Conservation (phyloP, 495 filamentous ascomycete species). For the Penicillium cosmopolitanum region DNA sequence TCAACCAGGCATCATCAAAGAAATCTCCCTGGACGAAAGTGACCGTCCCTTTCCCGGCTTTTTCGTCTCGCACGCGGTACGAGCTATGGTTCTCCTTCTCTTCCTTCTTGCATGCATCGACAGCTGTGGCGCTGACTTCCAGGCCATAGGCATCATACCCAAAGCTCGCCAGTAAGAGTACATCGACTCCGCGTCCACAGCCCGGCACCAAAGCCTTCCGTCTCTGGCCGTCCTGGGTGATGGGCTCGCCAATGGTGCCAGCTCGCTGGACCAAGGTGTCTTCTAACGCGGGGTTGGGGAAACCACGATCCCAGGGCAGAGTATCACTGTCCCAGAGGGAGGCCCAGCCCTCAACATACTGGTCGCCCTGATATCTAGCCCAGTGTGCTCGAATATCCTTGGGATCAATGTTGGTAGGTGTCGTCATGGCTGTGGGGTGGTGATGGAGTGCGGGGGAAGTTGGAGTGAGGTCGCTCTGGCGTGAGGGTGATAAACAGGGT, state of each 20-base stretch:
- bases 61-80: constrained; percentile 52
- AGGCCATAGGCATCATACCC: constrained; percentile 77
- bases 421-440: constrained; percentile 19
- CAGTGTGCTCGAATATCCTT: constrained; percentile 31
- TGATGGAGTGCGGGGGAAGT: not conserved
- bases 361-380: constrained; percentile 34
- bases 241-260: constrained; percentile 48
- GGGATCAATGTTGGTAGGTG: constrained; percentile 22
- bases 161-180: constrained; percentile 67
- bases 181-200: constrained; percentile 78
- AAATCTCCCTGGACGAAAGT: constrained; percentile 72
- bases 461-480: constrained; percentile 2
- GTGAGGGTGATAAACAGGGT: constrained; percentile 3
- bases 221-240: constrained; percentile 28
- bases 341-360: constrained; percentile 57
- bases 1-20: constrained; percentile 66
- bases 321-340: constrained; percentile 63
- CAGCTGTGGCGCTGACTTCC: constrained; percentile 62
- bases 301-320: constrained; percentile 70
- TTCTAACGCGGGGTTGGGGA: constrained; percentile 65
- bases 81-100: constrained; percentile 37
- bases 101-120: constrained; percentile 57
- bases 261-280: constrained; percentile 57
- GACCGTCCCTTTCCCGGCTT: constrained; percentile 54
- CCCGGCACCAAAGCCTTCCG: constrained; percentile 67